These are phyloP conservation scores for Thalassiosira pacifica DNA, from an alignment of 352 stramenopile genomes.

Conservation along the genomic window DNA sequence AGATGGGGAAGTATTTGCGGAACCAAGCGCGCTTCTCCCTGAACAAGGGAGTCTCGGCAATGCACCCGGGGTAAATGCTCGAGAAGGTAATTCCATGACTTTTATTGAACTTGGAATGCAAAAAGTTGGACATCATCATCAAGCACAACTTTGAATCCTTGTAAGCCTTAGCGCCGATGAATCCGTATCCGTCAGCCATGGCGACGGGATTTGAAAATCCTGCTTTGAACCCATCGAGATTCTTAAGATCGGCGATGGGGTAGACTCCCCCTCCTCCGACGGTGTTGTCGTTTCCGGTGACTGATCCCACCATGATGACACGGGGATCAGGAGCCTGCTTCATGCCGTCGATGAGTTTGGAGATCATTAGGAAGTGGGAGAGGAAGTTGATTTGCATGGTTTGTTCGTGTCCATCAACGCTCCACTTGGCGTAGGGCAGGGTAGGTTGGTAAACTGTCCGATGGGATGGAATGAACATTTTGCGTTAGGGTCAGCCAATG, in stretches of 20 bases:
- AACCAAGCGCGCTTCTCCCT: constrained; percentile 88
- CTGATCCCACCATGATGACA: constrained; percentile 86
- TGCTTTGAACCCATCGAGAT: constrained; percentile 87
- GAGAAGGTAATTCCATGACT: constrained; percentile 86
- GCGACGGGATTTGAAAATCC: constrained; percentile 86
- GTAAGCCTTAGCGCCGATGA: constrained; percentile 89
- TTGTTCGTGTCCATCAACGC: constrained; percentile 89
- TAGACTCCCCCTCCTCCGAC: constrained; percentile 88
- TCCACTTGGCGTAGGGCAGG: constrained; percentile 87
- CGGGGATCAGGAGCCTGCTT: constrained; percentile 76
- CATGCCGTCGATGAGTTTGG: constrained; percentile 80
- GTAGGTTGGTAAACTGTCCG: constrained; percentile 87
- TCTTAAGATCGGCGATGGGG: constrained; percentile 87
- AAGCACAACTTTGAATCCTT: constrained; percentile 89
- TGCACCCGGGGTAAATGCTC: constrained; percentile 89
- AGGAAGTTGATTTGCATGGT: constrained; percentile 91
- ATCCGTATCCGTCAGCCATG: constrained; percentile 88
- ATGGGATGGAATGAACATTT: neutral
- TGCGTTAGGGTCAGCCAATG: neutral
- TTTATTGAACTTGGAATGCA: constrained; percentile 86
- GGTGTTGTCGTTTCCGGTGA: constrained; percentile 89
- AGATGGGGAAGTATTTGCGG: constrained; percentile 89
- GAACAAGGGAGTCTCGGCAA: constrained; percentile 87
- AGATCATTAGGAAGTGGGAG: constrained; percentile 89
- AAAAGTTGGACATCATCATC: constrained; percentile 89